Conservation (phyloP, 2,329 filamentous ascomycete genomes). For the Blastomyces parvus region DNA sequence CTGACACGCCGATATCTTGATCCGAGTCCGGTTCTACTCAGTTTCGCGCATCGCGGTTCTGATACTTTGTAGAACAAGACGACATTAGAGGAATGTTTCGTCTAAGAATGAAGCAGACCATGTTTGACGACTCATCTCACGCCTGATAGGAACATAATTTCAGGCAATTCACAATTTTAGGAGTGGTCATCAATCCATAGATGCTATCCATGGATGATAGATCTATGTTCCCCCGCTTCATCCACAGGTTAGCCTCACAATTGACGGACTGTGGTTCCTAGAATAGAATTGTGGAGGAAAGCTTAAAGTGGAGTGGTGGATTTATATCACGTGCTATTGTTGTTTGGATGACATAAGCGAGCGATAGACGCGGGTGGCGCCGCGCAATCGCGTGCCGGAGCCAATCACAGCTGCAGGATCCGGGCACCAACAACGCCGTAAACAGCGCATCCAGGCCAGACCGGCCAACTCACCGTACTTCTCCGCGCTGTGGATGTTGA, state of each 20-base stretch:
- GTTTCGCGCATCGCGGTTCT: not conserved
- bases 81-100: too few species aligned
- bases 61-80: not conserved
- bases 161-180: too few species aligned
- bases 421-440: not conserved
- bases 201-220: not conserved
- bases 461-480: slow-evolving; percentile 2
- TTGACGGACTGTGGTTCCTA: not conserved
- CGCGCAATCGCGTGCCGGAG: not conserved
- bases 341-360: not conserved
- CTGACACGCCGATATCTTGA: not conserved
- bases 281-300: not conserved
- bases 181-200: not conserved
- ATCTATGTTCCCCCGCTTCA: not conserved
- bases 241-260: not conserved
- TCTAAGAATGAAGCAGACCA: not conserved
- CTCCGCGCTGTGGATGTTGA: not conserved
- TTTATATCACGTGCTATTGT: not conserved
- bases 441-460: slow-evolving; percentile 2
- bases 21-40: not conserved
- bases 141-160: not conserved
- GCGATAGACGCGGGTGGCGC: not conserved
- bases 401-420: slow-evolving; percentile 2
- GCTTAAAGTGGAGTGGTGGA: too few species aligned
- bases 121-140: not conserved